Evolutionary conservation across 2,329 filamentous ascomycete genomes (phyloP), one percentile per base, ranked within the genome.

Genomic region (Botryosphaeria dothidea): DNA sequence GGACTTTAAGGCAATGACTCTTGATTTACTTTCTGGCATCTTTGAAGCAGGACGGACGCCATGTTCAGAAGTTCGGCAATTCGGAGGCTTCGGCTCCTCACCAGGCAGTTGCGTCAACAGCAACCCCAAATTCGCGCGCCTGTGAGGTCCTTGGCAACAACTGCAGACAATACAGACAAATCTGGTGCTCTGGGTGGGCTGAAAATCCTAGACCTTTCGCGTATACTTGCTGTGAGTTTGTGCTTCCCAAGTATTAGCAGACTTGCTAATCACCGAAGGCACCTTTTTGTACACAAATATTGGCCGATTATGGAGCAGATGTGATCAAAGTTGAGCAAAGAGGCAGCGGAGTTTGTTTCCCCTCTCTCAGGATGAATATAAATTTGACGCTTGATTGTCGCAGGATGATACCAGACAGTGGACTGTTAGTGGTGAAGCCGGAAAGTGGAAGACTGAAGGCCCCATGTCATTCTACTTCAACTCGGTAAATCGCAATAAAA

Each of bases 401-500:
- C 21, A 66, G 64, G 72, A 72, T 65, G 74, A 77, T 54, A 75
- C 74, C 15, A 68, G 74, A 23, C 69, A 72, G 8, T 78, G 75
- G 76, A 68, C 69, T 60, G 70, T 70, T 4, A 64, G 67, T 29
- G 73, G 68, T 5, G 75, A 77, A 66, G 67, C 69, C 4, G 54
- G 67, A 34, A 68, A 75, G 3, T 69, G 69, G 66, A 68, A 70
- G 4, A 73, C 66, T 56, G 45, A 66, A 15, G 38, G 69, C 21
- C 71, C 76, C 9, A 80, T 78, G 48, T 81, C 79, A 1, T 72
- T 75, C 46, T 83, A 82, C 67, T 82, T 81, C 68, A 74, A 75
- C 4, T 73, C 78, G 1, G 72, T 82, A 25, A 83, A 82, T 46
- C 75, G 80, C 11, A 82, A 82, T 66, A 83, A 82, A 66, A 71